A percentile compares a stretch with the other conserved stretches of the same genome.
These are phyloP conservation scores for Candida ficus DNA, from an alignment of 805 yeast genomes.

Conservation along the genomic window DNA sequence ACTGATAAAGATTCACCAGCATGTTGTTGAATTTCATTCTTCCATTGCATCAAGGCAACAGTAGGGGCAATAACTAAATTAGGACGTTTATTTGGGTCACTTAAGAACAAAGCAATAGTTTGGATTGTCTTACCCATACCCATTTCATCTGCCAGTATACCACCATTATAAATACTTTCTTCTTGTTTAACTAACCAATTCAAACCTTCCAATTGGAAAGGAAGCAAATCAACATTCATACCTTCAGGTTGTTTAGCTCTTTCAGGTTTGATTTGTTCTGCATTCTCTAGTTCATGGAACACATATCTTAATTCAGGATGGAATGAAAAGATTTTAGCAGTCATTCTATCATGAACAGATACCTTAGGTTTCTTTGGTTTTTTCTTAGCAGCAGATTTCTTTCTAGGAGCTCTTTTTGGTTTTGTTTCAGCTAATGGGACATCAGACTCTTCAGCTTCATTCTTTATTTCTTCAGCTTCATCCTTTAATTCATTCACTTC, in stretches of 20 bases:
- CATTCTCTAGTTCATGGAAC: conserved; percentile 55
- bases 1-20: conserved; percentile 67
- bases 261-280: conserved; percentile 43
- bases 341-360: conserved; percentile 65
- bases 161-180: conserved; percentile 73
- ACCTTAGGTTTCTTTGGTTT: conserved; percentile 42
- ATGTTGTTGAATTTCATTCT: conserved; percentile 82
- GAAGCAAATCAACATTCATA: conserved; percentile 67
- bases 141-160: conserved; percentile 97
- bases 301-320: conserved; percentile 78
- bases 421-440: conserved; percentile 24
- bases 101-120: conserved; percentile 81
- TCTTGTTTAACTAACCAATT: conserved; percentile 88
- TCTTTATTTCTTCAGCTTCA: conserved; percentile 5
- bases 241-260: conserved; percentile 73
- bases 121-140: conserved; percentile 99
- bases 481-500: conserved; percentile 13
- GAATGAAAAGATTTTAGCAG: conserved; percentile 58
- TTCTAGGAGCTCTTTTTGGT: conserved; percentile 15
- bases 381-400: conserved; percentile 16
- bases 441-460: conserved; percentile 17
- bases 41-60: conserved; percentile 99
- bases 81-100: conserved; percentile 62
- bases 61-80: conserved; percentile 95
- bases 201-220: conserved; percentile 91